Base-by-base conservation (phyloP, 441 rosid genomes). In the Brassica hybrid region DNA sequence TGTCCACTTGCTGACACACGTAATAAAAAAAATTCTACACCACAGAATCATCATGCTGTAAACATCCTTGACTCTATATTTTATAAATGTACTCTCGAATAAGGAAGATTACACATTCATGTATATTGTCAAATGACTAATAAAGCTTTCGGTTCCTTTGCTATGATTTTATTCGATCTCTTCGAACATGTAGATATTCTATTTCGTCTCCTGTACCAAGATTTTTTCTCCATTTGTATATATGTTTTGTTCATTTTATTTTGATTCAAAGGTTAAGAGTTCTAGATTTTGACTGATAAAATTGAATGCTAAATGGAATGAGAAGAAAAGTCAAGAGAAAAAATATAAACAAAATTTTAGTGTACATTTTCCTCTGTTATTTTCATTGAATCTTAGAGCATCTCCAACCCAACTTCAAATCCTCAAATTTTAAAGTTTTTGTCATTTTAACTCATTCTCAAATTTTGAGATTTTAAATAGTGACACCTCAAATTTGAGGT, bases 151-250 rank as follows among this genome's bases (percentile, higher is more conserved):
- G 6, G 58, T 64, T 58, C 67, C 5, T 71, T 77, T 56, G 38
- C 56, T n/a, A 17, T 16, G 76, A 78, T 72, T 72, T 72, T 65
- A 66, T 72, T 66, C 70, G 73, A 78, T 58, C n/a, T 50, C 59
- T 3, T 12, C 4, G 25, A 43, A 62, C 32, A 14, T 19, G 67
- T 65, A 25, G 16, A 18, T 77, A 71, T 48, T 27, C 16, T 48
- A 14, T 59, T 66, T 59, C 57, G 36, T 59, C 6, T 72, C 23
- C 25, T 9, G 13, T 17, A 18, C 25, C n/a, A n/a, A n/a, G n/a
- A 36, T 10, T 8, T 3, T 45, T 25, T 77, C 19, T 45, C 43
- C 14, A 38, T 50, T 34, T 21, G n/a, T 18, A 1, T 67, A 16
- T 50, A 34, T 64, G 13, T 6, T 34, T 32, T 34, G 19, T 17